These are phyloP conservation scores for Naematelia encephala DNA, from an alignment of 768 basidiomycete species.

Conservation along the genomic window DNA sequence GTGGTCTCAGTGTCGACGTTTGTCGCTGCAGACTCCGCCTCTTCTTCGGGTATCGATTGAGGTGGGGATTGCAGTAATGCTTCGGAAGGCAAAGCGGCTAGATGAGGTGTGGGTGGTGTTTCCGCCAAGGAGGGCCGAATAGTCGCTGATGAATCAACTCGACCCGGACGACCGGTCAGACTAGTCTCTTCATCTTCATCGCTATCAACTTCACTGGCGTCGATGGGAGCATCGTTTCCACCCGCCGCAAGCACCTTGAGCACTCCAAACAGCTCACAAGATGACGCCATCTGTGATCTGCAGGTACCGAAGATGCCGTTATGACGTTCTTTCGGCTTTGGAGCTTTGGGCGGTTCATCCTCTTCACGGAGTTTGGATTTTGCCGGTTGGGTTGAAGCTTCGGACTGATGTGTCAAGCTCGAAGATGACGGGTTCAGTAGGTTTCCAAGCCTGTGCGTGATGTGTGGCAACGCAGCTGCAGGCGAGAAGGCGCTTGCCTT, in stretches of 20 bases:
- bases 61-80: neutral
- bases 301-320: neutral
- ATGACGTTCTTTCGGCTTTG: neutral
- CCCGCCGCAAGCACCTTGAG: slow-evolving; percentile 34
- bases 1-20: neutral
- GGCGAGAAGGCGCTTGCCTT: neutral
- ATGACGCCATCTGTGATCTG: slow-evolving; percentile 6
- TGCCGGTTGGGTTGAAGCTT: no score
- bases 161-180: neutral
- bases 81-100: neutral
- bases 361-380: no score
- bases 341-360: neutral
- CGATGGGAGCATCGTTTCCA: slow-evolving; percentile 6
- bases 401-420: no score
- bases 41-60: neutral
- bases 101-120: neutral
- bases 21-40: neutral
- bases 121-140: neutral
- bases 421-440: neutral
- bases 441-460: neutral
- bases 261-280: slow-evolving; percentile 29
- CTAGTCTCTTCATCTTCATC: slow-evolving; percentile 17
- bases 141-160: neutral
- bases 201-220: slow-evolving; percentile 12
- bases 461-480: neutral